Evolutionary conservation across 495 filamentous ascomycete species (phyloP).

Genomic region (Annulohypoxylon nitens): DNA sequence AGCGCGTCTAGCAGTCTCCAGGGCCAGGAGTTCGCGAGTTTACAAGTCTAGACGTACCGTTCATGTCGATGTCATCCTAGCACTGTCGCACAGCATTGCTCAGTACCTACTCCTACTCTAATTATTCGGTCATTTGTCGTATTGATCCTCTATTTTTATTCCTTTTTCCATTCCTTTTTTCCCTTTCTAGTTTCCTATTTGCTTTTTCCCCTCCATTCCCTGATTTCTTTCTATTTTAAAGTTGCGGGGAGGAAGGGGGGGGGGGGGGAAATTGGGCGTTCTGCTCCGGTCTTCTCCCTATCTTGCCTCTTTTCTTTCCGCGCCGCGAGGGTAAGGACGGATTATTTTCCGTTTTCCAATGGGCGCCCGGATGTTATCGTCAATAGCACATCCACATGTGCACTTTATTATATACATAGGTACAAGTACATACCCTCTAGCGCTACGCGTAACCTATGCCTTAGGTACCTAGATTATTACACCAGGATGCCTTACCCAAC

Average conservation of each 20-base stretch:
- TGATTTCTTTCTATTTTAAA: constrained; percentile 30
- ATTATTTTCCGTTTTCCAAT: constrained; percentile 28
- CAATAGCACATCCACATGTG: neutral
- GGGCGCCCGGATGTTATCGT: neutral
- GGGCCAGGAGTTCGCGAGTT: neutral
- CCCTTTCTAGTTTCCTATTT: constrained; percentile 2
- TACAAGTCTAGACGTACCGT: neutral
- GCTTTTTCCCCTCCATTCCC: neutral
- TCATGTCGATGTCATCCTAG: constrained; percentile 29
- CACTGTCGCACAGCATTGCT: constrained; percentile 30
- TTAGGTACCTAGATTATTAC: neutral
- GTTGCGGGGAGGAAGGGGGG: constrained; percentile 21
- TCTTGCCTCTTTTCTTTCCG: constrained; percentile 26
- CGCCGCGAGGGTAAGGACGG: constrained; percentile 23
- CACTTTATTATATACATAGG: neutral
- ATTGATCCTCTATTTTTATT: constrained; percentile 10
- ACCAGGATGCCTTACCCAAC: constrained; percentile 21
- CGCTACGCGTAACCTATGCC: neutral
- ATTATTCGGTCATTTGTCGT: neutral
- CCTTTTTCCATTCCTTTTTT: neutral
- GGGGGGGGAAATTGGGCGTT: constrained; percentile 1
- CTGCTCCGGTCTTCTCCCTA: neutral
- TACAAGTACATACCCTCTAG: neutral
- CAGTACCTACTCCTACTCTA: neutral
- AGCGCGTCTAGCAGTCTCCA: neutral